phyloP scores from a whole-genome alignment of 306 rosid genomes.

The Gynostemma pentaphyllum region DNA sequence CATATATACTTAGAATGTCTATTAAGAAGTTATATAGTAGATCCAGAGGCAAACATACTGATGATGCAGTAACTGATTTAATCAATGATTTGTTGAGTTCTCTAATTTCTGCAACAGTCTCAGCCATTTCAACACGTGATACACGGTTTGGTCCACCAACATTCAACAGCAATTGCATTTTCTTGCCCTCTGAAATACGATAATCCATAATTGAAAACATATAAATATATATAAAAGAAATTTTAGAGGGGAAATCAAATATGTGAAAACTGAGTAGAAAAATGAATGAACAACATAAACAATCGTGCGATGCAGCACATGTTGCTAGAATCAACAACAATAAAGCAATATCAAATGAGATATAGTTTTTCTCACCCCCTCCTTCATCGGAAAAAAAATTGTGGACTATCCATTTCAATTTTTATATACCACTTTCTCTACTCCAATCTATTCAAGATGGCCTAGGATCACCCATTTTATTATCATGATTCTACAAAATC shows the following conservation, averaged over 20 bases:
- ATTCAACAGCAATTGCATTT: conserved; percentile 57
- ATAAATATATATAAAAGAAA: background rate
- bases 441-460: background rate
- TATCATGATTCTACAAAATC: background rate
- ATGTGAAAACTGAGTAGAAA: background rate
- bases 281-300: background rate
- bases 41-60: conserved; percentile 28
- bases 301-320: background rate
- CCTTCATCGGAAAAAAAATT: background rate
- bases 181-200: conserved; percentile 38
- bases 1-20: background rate
- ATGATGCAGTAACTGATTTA: conserved; percentile 56
- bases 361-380: background rate
- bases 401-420: no score
- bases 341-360: background rate
- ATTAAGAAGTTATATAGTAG: background rate
- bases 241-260: background rate
- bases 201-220: background rate
- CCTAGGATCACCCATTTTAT: background rate
- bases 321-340: background rate
- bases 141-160: conserved; percentile 81
- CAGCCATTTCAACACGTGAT: conserved; percentile 83
- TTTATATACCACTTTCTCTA: background rate
- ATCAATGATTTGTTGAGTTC: conserved; percentile 53
- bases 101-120: conserved; percentile 64